phyloP scores from a whole-genome alignment of 2,329 filamentous ascomycete species.

The Tolypocladium sp. region DNA sequence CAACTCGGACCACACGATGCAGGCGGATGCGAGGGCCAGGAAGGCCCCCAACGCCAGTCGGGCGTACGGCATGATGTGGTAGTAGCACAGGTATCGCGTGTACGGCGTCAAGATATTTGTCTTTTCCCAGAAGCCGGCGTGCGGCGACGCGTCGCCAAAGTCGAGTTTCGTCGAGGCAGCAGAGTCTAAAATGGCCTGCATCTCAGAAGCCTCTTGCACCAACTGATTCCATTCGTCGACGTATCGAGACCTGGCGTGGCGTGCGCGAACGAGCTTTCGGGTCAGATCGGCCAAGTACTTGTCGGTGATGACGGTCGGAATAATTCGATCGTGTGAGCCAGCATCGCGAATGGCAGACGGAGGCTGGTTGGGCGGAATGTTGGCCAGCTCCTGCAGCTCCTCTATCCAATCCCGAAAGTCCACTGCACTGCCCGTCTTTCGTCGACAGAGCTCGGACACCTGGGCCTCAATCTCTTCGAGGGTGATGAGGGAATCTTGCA shows the following conservation, averaged over 20 bases:
- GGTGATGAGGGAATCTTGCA: conserved; percentile 73
- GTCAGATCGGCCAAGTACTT: conserved; percentile 89
- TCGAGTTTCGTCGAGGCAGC: conserved; percentile 71
- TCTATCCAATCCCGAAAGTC: conserved; percentile 93
- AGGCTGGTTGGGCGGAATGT: conserved; percentile 53
- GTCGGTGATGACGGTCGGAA: conserved; percentile 83
- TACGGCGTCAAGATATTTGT: conserved; percentile 65
- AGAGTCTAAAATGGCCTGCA: conserved; percentile 78
- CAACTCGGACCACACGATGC: conserved; percentile 88
- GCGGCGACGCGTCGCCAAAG: conserved; percentile 52
- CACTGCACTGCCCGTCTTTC: conserved; percentile 68
- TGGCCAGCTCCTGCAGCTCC: conserved; percentile 72
- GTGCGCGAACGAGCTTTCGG: conserved; percentile 68
- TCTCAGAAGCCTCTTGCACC: conserved; percentile 62
- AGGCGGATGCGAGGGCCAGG: conserved; percentile 65
- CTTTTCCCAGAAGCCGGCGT: conserved; percentile 43
- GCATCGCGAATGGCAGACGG: conserved; percentile 30
- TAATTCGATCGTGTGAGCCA: conserved; percentile 31
- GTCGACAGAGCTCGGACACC: conserved; percentile 66
- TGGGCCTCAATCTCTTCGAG: conserved; percentile 76
- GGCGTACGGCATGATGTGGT: conserved; percentile 60
- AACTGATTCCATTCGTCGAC: conserved; percentile 77
- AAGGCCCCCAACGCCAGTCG: conserved; percentile 57
- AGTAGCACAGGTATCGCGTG: conserved; percentile 70
- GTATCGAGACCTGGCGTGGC: conserved; percentile 76